Conservation (phyloP, 257 asterid species). For the Solanum lycopersicoides region DNA sequence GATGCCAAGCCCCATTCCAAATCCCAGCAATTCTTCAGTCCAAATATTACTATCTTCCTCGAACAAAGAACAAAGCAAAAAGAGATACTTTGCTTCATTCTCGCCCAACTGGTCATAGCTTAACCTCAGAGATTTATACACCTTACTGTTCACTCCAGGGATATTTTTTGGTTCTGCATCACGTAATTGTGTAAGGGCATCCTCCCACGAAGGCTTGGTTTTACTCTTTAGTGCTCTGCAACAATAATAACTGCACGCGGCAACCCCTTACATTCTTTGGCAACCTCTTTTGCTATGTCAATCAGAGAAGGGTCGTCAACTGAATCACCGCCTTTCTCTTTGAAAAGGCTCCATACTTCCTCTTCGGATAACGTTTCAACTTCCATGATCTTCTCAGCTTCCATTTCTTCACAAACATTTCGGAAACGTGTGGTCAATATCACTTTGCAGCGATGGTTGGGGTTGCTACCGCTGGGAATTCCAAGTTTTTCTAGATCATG, state of each 20-base stretch:
- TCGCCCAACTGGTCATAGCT: no score
- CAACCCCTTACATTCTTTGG: not conserved
- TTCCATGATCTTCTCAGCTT: not conserved
- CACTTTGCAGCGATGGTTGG: not conserved
- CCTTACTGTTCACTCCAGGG: no score
- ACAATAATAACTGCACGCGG: slow-evolving; percentile 1
- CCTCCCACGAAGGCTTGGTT: no score
- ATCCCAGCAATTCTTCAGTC: no score
- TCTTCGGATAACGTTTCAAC: not conserved
- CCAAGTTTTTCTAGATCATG: not conserved
- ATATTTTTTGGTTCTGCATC: no score
- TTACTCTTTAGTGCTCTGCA: no score
- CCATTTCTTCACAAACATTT: not conserved
- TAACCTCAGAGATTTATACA: no score
- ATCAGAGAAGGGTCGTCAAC: not conserved
- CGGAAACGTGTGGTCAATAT: not conserved
- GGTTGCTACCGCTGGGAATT: not conserved
- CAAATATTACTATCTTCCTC: no score
- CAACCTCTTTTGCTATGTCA: not conserved
- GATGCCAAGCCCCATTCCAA: no score
- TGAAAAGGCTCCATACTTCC: not conserved
- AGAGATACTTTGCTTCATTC: no score
- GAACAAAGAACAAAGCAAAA: no score
- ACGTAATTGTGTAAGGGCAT: no score
- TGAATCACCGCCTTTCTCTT: not conserved